Evolutionary conservation across 2,329 filamentous ascomycete species (phyloP).

Genomic region (Pseudogymnoascus sp.): DNA sequence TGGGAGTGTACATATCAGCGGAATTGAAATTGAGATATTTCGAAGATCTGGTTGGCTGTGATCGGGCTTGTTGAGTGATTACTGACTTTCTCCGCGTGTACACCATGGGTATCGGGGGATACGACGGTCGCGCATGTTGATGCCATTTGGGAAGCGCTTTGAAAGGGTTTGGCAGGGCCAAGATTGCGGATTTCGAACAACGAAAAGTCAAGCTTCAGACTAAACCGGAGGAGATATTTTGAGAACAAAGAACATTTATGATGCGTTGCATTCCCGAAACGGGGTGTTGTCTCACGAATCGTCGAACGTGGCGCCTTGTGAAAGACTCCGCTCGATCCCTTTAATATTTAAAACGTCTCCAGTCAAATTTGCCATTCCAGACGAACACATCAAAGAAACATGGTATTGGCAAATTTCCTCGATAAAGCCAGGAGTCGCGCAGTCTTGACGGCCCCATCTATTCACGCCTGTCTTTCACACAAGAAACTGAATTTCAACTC

Average conservation of each 20-base stretch:
- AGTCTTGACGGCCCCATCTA: neutral
- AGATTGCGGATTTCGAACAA: neutral
- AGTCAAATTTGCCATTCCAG: neutral
- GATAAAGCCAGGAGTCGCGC: neutral
- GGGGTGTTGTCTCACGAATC: neutral
- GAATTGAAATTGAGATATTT: neutral
- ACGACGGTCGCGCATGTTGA: neutral
- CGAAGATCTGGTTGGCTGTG: neutral
- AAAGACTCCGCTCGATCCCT: neutral
- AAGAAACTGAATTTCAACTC: neutral
- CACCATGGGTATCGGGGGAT: too few species aligned
- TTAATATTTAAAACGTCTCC: neutral
- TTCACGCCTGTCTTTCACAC: neutral
- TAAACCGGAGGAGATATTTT: neutral
- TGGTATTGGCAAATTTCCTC: neutral
- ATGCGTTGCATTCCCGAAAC: neutral
- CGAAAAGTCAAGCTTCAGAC: neutral
- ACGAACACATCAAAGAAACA: neutral
- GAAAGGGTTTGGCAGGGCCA: neutral
- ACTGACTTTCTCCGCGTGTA: neutral
- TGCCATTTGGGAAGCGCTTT: neutral
- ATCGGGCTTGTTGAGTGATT: neutral
- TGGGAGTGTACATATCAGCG: slow-evolving; percentile 38
- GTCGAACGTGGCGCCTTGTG: neutral
- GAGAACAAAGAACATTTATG: neutral